Evolutionary conservation across 2,329 filamentous ascomycete genomes (phyloP), one percentile per base, ranked within the genome.

Genomic region (Ophidiomyces ophidiicola): DNA sequence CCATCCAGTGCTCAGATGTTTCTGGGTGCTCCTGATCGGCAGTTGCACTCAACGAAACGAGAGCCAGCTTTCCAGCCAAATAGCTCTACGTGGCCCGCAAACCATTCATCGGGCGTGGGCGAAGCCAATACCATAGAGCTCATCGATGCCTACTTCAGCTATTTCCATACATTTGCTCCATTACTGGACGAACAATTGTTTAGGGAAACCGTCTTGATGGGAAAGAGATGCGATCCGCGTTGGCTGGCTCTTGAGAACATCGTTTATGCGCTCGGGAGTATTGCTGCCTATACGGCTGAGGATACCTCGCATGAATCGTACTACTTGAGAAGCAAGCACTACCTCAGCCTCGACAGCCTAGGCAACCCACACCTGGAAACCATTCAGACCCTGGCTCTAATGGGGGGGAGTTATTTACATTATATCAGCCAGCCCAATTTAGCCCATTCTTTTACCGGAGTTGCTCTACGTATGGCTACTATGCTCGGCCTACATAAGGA

Each of bases 381-480:
- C 0, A 68, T 85, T 2, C 80, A 86, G 53, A 76, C 80, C 1
- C 59, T 85, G 11, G 74, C 75, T 2, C 67, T 86, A 18, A 75
- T 84, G 50, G 79, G 79, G 28, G 81, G 81, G 19, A 82, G 77
- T 60, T 86, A 86, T 54, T 71, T 84, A 41, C 81, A 85, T 57
- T 85, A 85, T 52, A 74, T 81, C 50, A 83, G 83, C 59, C 70
- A 79, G 14, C 80, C 80, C 1, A 84, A 84, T 52, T 79, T 84
- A 65, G 81, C 80, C 11, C 82, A 82, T 53, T 75, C 78, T 17
- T 67, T 85, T 6, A 72, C 81, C 51, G 80, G 80, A 12, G 79
- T 78, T 2, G 76, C 78, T 3, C 67, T 83, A 40, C 69, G 80
- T 39, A 81, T 85, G 72, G 80, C 80, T n/a, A 80, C 76, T 44